A percentile compares a stretch with the other conserved stretches of the same genome.
Evolutionary conservation across 257 asterid species (phyloP).

Genomic region (Solanum dulcamara): DNA sequence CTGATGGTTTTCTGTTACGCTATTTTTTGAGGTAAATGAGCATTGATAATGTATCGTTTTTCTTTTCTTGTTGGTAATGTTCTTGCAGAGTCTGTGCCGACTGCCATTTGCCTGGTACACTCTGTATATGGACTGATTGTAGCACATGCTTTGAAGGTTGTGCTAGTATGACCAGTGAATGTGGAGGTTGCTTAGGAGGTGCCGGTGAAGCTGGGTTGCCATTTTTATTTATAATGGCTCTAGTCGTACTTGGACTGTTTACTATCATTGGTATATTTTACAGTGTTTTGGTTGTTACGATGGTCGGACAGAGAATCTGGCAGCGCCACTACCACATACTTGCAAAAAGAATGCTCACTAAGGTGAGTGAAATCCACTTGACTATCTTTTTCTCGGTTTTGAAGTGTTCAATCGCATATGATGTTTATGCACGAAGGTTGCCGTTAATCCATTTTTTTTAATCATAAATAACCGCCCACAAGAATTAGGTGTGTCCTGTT

Average conservation of each 20-base stretch:
- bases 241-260: slow-evolving; percentile 70
- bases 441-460: background rate
- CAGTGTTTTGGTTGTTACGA: slow-evolving; percentile 76
- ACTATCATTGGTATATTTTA: slow-evolving; percentile 85
- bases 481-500: background rate
- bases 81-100: slow-evolving; percentile 78
- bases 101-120: slow-evolving; percentile 96
- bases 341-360: slow-evolving; percentile 88
- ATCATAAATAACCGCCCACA: background rate
- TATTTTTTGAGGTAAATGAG: background rate
- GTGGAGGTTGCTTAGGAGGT: slow-evolving; percentile 92
- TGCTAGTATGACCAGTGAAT: slow-evolving; percentile 65
- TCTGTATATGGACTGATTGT: slow-evolving; percentile 96
- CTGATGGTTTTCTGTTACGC: background rate
- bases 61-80: background rate
- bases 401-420: background rate
- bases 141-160: slow-evolving; percentile 89
- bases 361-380: slow-evolving; percentile 37
- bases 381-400: background rate
- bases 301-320: slow-evolving; percentile 98
- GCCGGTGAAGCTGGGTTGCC: slow-evolving; percentile 99
- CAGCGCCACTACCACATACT: slow-evolving; percentile 96
- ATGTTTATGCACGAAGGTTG: background rate
- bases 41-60: background rate
- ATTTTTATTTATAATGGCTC: slow-evolving; percentile 53